phyloP scores from a whole-genome alignment of 495 filamentous ascomycete genomes.

The Aspergillus kassunensis region DNA sequence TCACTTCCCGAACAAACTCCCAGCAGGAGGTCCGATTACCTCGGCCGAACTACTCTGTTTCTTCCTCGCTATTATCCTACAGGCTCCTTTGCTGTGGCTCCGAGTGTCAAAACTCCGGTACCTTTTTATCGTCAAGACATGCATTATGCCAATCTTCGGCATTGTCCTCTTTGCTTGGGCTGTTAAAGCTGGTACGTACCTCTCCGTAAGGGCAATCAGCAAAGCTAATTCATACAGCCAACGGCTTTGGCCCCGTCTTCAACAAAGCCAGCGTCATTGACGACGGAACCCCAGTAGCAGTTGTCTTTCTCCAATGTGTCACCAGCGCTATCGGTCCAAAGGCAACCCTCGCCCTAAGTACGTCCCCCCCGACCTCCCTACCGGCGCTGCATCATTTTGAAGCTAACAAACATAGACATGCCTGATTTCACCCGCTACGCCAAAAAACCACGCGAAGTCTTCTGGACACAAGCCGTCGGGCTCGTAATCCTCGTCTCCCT shows the following conservation, averaged over 20 bases:
- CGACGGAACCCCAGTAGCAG: constrained; percentile 18
- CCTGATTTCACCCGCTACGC: constrained; percentile 62
- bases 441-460: constrained; percentile 45
- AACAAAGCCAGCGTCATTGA: constrained; percentile 19
- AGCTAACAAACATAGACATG: constrained; percentile 29
- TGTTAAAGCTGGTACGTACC: constrained; percentile 23
- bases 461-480: constrained; percentile 50
- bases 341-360: constrained; percentile 37
- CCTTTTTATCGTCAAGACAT: constrained; percentile 56
- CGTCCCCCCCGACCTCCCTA: background rate
- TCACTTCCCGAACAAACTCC: constrained; percentile 48
- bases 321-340: constrained; percentile 18
- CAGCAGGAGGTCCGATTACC: constrained; percentile 38
- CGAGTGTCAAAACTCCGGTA: constrained; percentile 54
- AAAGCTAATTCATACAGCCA: constrained; percentile 24
- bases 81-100: constrained; percentile 44
- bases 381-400: background rate
- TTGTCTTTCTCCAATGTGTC: constrained; percentile 28
- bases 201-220: background rate
- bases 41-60: constrained; percentile 46
- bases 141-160: constrained; percentile 49
- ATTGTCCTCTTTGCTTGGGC: constrained; percentile 53
- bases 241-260: constrained; percentile 35
- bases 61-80: constrained; percentile 47
- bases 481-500: constrained; percentile 58